These are phyloP conservation scores for Phaeodactylum tricornutum DNA, from an alignment of 108 stramenopile species.

Conservation along the genomic window DNA sequence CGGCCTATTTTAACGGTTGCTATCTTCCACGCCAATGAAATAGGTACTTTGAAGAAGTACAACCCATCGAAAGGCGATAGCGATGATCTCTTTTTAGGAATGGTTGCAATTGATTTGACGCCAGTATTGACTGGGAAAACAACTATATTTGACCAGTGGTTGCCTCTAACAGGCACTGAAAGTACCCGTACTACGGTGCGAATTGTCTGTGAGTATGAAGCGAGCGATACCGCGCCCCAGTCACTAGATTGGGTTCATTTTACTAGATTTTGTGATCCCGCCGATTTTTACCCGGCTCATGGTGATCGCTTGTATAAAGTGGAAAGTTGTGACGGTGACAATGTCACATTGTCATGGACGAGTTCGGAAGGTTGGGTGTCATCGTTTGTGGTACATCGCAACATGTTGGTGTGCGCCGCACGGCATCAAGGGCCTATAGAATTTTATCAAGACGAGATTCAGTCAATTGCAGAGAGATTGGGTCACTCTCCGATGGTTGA, in stretches of 20 bases:
- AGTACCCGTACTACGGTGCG: constrained; percentile 25
- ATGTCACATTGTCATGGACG: constrained; percentile 45
- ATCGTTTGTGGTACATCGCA: constrained; percentile 55
- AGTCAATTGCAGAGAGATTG: constrained; percentile 48
- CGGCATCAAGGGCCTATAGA: constrained; percentile 51
- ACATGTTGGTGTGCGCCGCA: constrained; percentile 52
- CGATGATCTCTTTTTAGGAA: constrained; percentile 55
- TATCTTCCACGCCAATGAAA: constrained; percentile 33
- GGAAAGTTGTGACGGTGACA: constrained; percentile 33
- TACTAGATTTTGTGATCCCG: constrained; percentile 44
- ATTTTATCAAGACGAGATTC: constrained; percentile 42
- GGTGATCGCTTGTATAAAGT: constrained; percentile 36
- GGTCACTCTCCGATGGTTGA: constrained; percentile 54
- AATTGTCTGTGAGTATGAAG: constrained; percentile 74
- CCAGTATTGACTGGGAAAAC: constrained; percentile 57
- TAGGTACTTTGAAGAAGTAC: constrained; percentile 11
- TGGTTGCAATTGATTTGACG: constrained; percentile 51
- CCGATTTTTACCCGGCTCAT: constrained; percentile 58
- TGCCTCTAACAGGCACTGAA: constrained; percentile 16
- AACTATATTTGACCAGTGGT: constrained; percentile 59
- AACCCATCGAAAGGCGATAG: constrained; percentile 35
- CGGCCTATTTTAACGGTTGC: constrained; percentile 32
- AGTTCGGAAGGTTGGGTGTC: constrained; percentile 67
- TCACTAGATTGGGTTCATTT: constrained; percentile 63
- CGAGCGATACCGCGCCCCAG: constrained; percentile 45